These are phyloP conservation scores for Tetrastigma voinierianum DNA, from an alignment of 164 flowering plant genomes.

Conservation along the genomic window DNA sequence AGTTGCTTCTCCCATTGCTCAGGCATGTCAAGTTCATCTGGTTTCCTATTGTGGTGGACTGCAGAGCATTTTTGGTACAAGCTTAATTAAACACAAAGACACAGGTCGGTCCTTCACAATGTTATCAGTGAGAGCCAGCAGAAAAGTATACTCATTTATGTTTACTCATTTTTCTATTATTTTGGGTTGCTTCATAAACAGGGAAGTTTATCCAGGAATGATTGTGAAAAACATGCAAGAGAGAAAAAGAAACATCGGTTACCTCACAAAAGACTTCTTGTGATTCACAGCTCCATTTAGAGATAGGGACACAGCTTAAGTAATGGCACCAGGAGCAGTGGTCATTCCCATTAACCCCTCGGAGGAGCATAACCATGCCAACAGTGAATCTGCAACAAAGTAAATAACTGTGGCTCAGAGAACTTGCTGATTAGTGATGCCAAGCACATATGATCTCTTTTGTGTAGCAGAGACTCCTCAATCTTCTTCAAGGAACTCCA, in stretches of 20 bases:
- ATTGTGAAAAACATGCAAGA: neutral
- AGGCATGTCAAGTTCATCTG: constrained; percentile 43
- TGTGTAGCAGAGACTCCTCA: neutral
- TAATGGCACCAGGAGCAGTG: constrained; percentile 64
- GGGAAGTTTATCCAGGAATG: too few species aligned
- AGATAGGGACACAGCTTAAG: constrained; percentile 54
- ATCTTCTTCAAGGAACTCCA: neutral
- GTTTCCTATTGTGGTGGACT: constrained; percentile 33
- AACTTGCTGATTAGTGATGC: neutral
- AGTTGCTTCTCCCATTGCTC: constrained; percentile 26
- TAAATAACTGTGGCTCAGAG: neutral
- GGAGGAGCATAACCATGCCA: constrained; percentile 37
- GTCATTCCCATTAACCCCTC: constrained; percentile 43
- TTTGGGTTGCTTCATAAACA: too few species aligned
- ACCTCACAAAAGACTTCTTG: constrained; percentile 36
- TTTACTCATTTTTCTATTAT: too few species aligned
- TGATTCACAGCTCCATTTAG: constrained; percentile 47
- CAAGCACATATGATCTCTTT: neutral
- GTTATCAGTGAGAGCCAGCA: too few species aligned
- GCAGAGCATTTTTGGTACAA: constrained; percentile 29
- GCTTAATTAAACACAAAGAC: too few species aligned
- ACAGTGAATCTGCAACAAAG: constrained; percentile 30
- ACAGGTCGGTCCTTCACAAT: too few species aligned
- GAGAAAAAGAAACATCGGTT: constrained; percentile 9
- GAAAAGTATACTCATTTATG: too few species aligned